Conservation (phyloP, 2,329 filamentous ascomycete species). For the Spiromastix sp. region DNA sequence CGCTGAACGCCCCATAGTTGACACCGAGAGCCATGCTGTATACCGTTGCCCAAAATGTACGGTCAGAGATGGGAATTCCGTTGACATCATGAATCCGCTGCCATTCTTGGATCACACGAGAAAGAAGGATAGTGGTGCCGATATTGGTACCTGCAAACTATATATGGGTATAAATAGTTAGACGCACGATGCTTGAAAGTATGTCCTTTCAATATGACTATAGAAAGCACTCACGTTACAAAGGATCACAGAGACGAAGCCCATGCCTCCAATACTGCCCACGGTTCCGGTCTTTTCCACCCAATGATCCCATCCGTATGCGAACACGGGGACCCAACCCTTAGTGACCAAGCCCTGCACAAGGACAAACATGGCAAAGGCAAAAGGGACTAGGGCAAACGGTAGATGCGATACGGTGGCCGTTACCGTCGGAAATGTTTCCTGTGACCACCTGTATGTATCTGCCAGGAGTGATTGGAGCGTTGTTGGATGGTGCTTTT, state of each 20-base stretch:
- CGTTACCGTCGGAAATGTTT: slow-evolving; percentile 60
- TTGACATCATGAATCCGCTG: slow-evolving; percentile 44
- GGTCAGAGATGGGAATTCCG: slow-evolving; percentile 44
- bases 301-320: slow-evolving; percentile 65
- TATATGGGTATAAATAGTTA: slow-evolving; percentile 8
- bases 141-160: slow-evolving; percentile 71
- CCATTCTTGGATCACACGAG: slow-evolving; percentile 61
- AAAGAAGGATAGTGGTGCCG: slow-evolving; percentile 63
- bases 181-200: background rate
- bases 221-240: slow-evolving; percentile 53
- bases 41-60: slow-evolving; percentile 63
- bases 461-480: slow-evolving; percentile 42
- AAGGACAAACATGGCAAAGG: slow-evolving; percentile 64
- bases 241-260: slow-evolving; percentile 57
- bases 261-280: slow-evolving; percentile 62
- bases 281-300: slow-evolving; percentile 58
- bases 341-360: slow-evolving; percentile 64
- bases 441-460: slow-evolving; percentile 49
- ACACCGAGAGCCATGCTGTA: slow-evolving; percentile 67
- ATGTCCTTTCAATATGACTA: background rate
- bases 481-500: slow-evolving; percentile 28
- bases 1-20: slow-evolving; percentile 65
- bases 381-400: slow-evolving; percentile 58
- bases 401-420: slow-evolving; percentile 57
- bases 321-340: slow-evolving; percentile 64